A percentile compares a stretch with the other conserved stretches of the same genome.
Evolutionary conservation across 495 filamentous ascomycete species (phyloP).

Genomic region (Rusavskia elegans): DNA sequence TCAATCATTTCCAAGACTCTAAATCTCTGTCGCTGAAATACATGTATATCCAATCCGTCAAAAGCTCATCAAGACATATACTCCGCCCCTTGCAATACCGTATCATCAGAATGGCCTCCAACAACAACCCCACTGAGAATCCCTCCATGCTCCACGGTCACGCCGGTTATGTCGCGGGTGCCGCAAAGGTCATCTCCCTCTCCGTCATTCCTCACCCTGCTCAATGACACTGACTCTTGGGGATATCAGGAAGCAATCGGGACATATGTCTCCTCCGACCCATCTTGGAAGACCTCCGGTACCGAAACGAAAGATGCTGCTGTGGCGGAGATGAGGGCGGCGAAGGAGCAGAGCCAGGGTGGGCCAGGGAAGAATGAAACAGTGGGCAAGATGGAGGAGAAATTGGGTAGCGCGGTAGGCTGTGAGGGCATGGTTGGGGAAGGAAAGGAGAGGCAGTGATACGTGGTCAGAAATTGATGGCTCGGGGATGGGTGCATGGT

Average conservation of each 20-base stretch:
- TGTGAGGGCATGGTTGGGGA: slow-evolving; percentile 16
- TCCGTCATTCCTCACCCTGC: not conserved
- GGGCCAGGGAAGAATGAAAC: slow-evolving; percentile 8
- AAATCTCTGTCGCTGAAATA: too few relatives aligned
- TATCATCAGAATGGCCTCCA: not conserved
- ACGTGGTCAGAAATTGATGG: too few relatives aligned
- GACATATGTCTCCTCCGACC: slow-evolving; percentile 11
- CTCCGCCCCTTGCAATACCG: not conserved
- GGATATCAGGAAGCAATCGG: slow-evolving; percentile 9
- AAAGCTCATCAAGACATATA: too few relatives aligned
- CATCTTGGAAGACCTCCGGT: slow-evolving; percentile 7
- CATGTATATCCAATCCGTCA: too few relatives aligned
- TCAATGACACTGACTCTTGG: not conserved
- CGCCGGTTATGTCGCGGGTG: slow-evolving; percentile 11
- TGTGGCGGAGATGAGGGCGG: slow-evolving; percentile 13
- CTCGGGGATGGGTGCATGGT: too few relatives aligned
- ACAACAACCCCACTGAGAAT: not conserved
- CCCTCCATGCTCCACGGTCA: slow-evolving; percentile 14
- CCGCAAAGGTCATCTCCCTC: slow-evolving; percentile 7
- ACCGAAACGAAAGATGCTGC: slow-evolving; percentile 10
- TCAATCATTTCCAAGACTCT: too few relatives aligned
- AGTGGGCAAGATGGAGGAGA: slow-evolving; percentile 11
- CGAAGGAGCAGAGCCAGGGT: slow-evolving; percentile 9
- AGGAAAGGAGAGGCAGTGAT: slow-evolving; percentile 8
- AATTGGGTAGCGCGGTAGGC: slow-evolving; percentile 8